Conservation (phyloP, 352 stramenopile genomes). For the Globisporangium nagaii region DNA sequence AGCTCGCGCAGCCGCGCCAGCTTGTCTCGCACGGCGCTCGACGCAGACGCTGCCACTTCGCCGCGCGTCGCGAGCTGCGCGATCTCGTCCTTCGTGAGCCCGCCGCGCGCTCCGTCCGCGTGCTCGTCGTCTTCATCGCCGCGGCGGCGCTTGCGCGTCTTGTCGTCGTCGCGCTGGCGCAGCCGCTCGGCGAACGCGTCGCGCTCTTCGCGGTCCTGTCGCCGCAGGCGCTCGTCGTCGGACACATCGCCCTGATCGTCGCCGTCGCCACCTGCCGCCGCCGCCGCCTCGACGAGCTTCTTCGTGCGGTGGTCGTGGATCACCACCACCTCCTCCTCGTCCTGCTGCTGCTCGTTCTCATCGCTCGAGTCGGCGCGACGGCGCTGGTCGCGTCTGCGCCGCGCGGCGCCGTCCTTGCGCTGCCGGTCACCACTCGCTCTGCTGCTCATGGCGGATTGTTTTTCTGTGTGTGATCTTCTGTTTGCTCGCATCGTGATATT, state of each 20-base stretch:
- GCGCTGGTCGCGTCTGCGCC: constrained; percentile 6
- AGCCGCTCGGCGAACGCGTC: constrained; percentile 81
- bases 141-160: constrained; percentile 49
- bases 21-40: constrained; percentile 40
- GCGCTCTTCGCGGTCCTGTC: constrained; percentile 60
- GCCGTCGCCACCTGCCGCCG: not conserved
- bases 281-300: constrained; percentile 19
- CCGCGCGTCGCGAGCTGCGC: constrained; percentile 76
- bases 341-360: not conserved
- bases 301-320: constrained; percentile 43
- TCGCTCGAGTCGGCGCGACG: not conserved
- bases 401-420: constrained; percentile 12
- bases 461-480: not conserved
- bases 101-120: constrained; percentile 8
- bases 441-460: constrained; percentile 2
- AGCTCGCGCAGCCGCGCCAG: constrained; percentile 84
- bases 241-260: constrained; percentile 8
- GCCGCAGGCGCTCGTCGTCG: constrained; percentile 42
- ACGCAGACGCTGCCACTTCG: constrained; percentile 37
- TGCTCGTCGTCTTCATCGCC: constrained; percentile 25
- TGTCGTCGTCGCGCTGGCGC: constrained; percentile 69
- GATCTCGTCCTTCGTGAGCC: constrained; percentile 76
- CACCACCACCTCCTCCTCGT: constrained; percentile 23
- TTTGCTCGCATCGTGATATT: too few species aligned
- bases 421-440: constrained; percentile 8